phyloP scores from a whole-genome alignment of 768 basidiomycete genomes.

The Mycena metata region DNA sequence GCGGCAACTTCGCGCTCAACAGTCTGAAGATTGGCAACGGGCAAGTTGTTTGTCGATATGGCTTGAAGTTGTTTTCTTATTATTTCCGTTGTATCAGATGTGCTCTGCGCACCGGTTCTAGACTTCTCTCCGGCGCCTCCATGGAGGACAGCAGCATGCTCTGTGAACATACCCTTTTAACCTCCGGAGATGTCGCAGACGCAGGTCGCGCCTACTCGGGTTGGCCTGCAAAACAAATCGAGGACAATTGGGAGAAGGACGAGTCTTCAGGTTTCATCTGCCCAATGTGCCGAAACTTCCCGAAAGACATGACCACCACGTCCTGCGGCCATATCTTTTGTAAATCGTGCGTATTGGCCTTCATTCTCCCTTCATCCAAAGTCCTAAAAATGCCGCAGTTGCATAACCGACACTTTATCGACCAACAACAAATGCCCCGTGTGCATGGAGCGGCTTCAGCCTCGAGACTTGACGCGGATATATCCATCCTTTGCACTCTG shows the following conservation, averaged over 20 bases:
- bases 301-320: constrained; percentile 48
- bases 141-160: constrained; percentile 66
- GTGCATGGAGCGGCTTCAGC: constrained; percentile 31
- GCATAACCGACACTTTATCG: constrained; percentile 29
- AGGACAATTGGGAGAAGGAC: constrained; percentile 38
- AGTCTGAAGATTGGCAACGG: constrained; percentile 56
- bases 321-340: constrained; percentile 50
- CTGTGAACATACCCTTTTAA: constrained; percentile 61
- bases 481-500: constrained; percentile 37
- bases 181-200: constrained; percentile 62
- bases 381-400: constrained; percentile 27
- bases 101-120: constrained; percentile 60
- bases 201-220: constrained; percentile 55
- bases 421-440: constrained; percentile 37
- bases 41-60: constrained; percentile 34
- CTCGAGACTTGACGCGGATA: constrained; percentile 31
- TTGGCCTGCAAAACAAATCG: constrained; percentile 57
- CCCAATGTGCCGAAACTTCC: constrained; percentile 49
- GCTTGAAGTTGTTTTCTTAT: background rate
- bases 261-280: constrained; percentile 44
- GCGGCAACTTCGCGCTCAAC: constrained; percentile 61
- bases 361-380: background rate
- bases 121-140: constrained; percentile 62
- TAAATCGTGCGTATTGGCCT: constrained; percentile 25
- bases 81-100: constrained; percentile 42